Evolutionary conservation across 2,329 filamentous ascomycete species (phyloP).

Genomic region (Alternaria rosae): DNA sequence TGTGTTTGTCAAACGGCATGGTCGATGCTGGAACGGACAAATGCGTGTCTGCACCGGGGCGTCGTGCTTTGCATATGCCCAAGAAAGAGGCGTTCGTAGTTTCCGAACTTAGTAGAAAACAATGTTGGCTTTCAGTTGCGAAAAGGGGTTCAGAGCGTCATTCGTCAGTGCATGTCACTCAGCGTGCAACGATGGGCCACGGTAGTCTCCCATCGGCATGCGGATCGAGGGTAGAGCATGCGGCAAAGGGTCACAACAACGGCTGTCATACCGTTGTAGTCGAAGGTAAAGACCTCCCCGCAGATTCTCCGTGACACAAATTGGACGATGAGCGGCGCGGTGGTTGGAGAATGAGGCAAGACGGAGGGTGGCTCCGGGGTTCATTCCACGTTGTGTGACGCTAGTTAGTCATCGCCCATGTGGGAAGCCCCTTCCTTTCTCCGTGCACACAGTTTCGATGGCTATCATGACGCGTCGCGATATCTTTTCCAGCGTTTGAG

Average conservation of each 20-base stretch:
- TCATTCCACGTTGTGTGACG: conserved; percentile 19
- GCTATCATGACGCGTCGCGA: conserved; percentile 7
- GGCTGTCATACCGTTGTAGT: conserved; percentile 33
- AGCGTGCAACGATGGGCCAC: conserved; percentile 16
- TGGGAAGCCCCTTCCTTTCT: conserved; percentile 16
- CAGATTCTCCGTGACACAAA: conserved; percentile 28
- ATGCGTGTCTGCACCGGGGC: conserved; percentile 9
- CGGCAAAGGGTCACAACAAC: conserved; percentile 27
- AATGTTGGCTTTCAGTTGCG: not conserved
- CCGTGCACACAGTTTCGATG: conserved; percentile 12
- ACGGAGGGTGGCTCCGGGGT: conserved; percentile 19
- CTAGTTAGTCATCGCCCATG: conserved; percentile 28
- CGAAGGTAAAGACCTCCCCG: conserved; percentile 22
- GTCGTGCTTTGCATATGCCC: conserved; percentile 10
- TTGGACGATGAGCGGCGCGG: conserved; percentile 21
- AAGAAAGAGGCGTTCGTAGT: not conserved
- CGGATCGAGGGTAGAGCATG: conserved; percentile 17
- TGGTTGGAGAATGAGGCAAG: conserved; percentile 35
- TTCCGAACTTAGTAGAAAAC: not conserved
- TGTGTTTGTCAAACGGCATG: conserved; percentile 18
- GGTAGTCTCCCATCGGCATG: conserved; percentile 26
- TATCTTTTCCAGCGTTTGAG: not conserved
- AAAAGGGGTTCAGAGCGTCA: conserved; percentile 2
- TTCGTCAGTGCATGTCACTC: conserved; percentile 16
- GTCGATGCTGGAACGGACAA: conserved; percentile 16